Evolutionary conservation across 495 filamentous ascomycete species (phyloP), one percentile per base, ranked within the genome.

Genomic region (Hamigera avellanea): DNA sequence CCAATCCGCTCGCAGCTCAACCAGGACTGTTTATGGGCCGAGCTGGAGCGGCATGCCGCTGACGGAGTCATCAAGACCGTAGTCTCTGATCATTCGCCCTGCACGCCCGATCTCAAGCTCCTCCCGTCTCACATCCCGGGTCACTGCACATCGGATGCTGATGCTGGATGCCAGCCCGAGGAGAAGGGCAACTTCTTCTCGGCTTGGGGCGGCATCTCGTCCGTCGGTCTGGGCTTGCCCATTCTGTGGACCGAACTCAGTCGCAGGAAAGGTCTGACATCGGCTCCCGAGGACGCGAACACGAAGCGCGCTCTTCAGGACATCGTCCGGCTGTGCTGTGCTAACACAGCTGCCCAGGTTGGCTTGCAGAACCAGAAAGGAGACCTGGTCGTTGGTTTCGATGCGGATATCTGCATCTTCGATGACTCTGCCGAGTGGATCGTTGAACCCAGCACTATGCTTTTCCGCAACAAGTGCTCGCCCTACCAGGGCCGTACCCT

Each of bases 81-180:
- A 15, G 91, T 98, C n/a, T 89, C 83, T 1, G 91, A 98, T 50
- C 91, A 98, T 66, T 89, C 82, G 17, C 91, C 91, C 9, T 98
- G 91, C 66, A 98, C 91, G 1, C 87, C 91, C 0, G 76, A 93
- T 50, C 71, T 98, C 39, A 98, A 98, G 64, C 72, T 89, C 19
- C 75, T 98, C 0, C 86, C 87, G 7, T 52, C 70, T 1, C 67
- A 78, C 41, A 57, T 93, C 2, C 62, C 69, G 9, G 54, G 53
- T n/a, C 45, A 57, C 47, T 56, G 52, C 35, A 46, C 49, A 13
- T 39, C 43, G n/a, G 43, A 50, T 8, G 45, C 27, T 9, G 41
- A 50, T 28, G 40, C 51, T 32, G 48, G 48, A 19, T 33, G 30
- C 1, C 50, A 56, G 14, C 45, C 47, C 2, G 57, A 55, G 30